Base-by-base conservation (phyloP, 257 asterid genomes). In the Jaltomata sinuosa region DNA sequence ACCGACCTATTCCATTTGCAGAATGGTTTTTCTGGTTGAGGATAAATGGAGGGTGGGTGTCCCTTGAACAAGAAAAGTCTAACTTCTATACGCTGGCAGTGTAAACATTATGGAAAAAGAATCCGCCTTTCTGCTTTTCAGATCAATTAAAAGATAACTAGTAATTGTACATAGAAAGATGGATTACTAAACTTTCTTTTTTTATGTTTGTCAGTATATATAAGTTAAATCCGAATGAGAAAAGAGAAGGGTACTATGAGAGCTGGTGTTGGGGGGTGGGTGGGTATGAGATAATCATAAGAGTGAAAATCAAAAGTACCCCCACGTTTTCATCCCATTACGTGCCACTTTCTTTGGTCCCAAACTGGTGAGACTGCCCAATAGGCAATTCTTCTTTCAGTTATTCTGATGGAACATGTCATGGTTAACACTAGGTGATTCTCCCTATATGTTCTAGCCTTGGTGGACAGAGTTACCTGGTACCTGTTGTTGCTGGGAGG, bases 1-100 rank as follows among this genome's bases (percentile, higher is more conserved):
- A 87, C 93, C 94, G 92, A 83, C 91, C 92, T 84, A 88, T 83
- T 81, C 91, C 91, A 89, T 87, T 86, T 86, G 19, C 54, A 82
- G 86, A 77, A 84, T 89, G 91, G 87, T 78, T 69, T 85, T 90
- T 90, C 89, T 89, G 90, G 92, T 84, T 49, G 84, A 81, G 79
- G 78, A 85, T 32, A 31, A 22, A 81, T 38, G 83, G 42, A 84
- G 83, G 16, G 25, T 77, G 83, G 16, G 25, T 77, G 40, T 77
- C 82, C 53, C 34, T 22, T 40, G 21, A 40, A 71, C 79, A 1
- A 47, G 0, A 76, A 47, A 10, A 47, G 3, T 27, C 16, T 77
- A 77, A 47, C 42, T 76, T 49, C 3, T 8, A 14, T n/a, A 36
- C 2, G 11, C 14, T 11, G 6, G 21, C 10, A 21, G 64, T 55